Conservation (phyloP, 1,139 yeast genomes). For the Candida sojae region DNA sequence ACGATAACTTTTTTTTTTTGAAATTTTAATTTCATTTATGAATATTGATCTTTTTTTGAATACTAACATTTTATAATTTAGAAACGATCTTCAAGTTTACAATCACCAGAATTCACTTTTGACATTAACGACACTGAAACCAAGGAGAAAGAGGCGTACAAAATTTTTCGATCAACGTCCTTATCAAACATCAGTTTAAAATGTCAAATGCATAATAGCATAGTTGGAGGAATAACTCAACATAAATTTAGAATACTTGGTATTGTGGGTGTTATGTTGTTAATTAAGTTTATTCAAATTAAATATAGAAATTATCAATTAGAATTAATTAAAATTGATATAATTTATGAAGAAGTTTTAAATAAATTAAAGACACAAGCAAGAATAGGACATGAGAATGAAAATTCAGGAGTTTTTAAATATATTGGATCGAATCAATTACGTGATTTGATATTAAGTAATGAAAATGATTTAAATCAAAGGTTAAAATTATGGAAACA, state of each 20-base stretch:
- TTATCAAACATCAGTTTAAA: conserved; percentile 61
- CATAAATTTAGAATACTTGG: conserved; percentile 31
- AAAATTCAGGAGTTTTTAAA: conserved; percentile 27
- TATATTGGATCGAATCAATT: conserved; percentile 76
- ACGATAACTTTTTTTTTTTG: conserved; percentile 16
- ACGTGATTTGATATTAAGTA: conserved; percentile 64
- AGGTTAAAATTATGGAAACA: conserved; percentile 60
- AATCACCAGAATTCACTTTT: conserved; percentile 24
- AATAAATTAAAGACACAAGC: conserved; percentile 46
- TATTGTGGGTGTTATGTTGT: conserved; percentile 27
- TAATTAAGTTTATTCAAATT: conserved; percentile 29
- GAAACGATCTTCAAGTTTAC: conserved; percentile 30
- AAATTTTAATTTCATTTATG: background rate
- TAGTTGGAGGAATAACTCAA: conserved; percentile 49
- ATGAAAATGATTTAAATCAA: conserved; percentile 45
- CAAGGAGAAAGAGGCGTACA: conserved; percentile 35
- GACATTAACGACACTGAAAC: conserved; percentile 33
- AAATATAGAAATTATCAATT: conserved; percentile 33
- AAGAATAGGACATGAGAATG: conserved; percentile 23
- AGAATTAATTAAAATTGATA: conserved; percentile 33
- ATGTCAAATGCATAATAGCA: conserved; percentile 60
- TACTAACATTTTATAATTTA: conserved; percentile 25
- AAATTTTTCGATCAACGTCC: conserved; percentile 74
- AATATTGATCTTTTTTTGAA: background rate
- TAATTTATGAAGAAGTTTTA: conserved; percentile 45